phyloP scores from a whole-genome alignment of 2,329 filamentous ascomycete genomes.

The Aspergillus chevalieri region DNA sequence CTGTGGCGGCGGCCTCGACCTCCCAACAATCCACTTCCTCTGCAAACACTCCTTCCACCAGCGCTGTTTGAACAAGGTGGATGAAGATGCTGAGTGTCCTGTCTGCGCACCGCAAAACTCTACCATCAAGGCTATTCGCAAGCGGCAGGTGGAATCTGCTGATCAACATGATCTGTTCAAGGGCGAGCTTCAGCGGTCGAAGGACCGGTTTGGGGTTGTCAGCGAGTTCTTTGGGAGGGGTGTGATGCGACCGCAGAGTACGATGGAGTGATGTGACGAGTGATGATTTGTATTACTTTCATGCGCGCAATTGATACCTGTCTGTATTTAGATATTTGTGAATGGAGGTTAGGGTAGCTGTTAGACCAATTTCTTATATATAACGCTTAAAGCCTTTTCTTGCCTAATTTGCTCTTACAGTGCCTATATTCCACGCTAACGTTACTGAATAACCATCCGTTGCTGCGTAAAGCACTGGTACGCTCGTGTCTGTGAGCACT shows the following conservation, averaged over 20 bases:
- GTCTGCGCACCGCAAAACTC: constrained; percentile 78
- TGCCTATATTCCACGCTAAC: no score
- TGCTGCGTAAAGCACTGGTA: not conserved
- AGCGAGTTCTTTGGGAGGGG: constrained; percentile 93
- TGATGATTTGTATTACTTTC: not conserved
- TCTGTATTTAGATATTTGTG: not conserved
- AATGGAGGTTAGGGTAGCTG: no score
- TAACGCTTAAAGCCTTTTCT: not conserved
- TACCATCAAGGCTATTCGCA: constrained; percentile 79
- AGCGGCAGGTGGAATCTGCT: constrained; percentile 78
- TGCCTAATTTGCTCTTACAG: no score
- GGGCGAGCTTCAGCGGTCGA: constrained; percentile 67
- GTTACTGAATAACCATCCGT: not conserved
- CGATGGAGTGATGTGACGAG: constrained; percentile 22
- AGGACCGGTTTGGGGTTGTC: constrained; percentile 81
- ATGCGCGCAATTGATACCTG: not conserved
- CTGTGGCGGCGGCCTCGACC: constrained; percentile 70
- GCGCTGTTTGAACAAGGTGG: constrained; percentile 67
- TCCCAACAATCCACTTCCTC: constrained; percentile 90
- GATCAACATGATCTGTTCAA: constrained; percentile 85
- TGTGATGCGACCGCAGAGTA: constrained; percentile 60
- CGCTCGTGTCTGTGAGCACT: not conserved
- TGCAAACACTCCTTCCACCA: constrained; percentile 98
- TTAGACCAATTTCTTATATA: no score
- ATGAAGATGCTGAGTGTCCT: constrained; percentile 71